Conservation (phyloP, 345 rosid species). For the Syzygium aromaticum region DNA sequence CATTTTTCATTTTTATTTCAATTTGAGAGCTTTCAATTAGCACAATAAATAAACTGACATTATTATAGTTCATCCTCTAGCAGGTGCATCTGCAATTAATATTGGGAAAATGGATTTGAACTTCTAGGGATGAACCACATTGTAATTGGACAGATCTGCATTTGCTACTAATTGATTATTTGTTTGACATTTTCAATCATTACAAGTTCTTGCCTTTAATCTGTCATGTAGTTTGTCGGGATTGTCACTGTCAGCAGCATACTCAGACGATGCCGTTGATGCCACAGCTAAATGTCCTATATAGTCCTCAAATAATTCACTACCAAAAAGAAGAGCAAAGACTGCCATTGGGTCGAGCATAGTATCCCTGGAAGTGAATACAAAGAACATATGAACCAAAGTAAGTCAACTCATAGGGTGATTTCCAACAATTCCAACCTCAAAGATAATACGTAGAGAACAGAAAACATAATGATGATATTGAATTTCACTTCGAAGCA, state of each 20-base stretch:
- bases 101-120: background rate
- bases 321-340: constrained; percentile 91
- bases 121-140: background rate
- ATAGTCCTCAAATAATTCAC: constrained; percentile 91
- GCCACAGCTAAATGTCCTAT: constrained; percentile 86
- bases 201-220: constrained; percentile 47
- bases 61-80: background rate
- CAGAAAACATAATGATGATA: background rate
- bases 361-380: constrained; percentile 42
- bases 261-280: constrained; percentile 78
- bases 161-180: background rate
- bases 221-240: constrained; percentile 58
- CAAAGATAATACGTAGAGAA: background rate
- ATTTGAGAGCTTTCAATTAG: background rate
- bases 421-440: background rate
- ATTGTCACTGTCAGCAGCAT: constrained; percentile 38
- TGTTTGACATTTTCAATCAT: background rate
- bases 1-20: background rate
- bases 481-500: background rate
- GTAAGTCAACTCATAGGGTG: background rate
- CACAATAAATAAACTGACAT: background rate
- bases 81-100: background rate
- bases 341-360: constrained; percentile 86
- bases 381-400: background rate
- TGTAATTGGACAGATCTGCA: background rate